These are phyloP conservation scores for Huiozyma sinensis DNA, from an alignment of 805 yeast genomes.

Conservation along the genomic window DNA sequence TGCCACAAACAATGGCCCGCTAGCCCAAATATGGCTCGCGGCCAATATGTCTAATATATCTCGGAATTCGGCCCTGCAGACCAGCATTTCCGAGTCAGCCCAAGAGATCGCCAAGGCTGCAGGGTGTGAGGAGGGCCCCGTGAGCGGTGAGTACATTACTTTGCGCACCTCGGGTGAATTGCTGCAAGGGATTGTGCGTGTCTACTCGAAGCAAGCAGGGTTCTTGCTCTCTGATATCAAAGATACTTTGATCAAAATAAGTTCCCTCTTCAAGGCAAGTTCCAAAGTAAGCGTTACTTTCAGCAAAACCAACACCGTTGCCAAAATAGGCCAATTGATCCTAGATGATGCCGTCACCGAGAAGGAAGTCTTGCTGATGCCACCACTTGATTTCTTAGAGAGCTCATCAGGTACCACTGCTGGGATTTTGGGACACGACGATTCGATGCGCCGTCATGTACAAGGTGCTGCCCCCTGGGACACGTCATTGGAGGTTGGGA, in stretches of 20 bases:
- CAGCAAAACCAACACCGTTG: slow-evolving; percentile 47
- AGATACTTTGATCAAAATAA: slow-evolving; percentile 61
- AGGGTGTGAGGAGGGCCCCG: slow-evolving; percentile 13
- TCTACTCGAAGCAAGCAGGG: slow-evolving; percentile 76
- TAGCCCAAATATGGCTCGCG: slow-evolving; percentile 88
- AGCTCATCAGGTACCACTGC: slow-evolving; percentile 8
- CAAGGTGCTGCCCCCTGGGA: slow-evolving; percentile 27
- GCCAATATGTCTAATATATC: slow-evolving; percentile 48
- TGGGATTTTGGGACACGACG: slow-evolving; percentile 12
- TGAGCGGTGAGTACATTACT: slow-evolving; percentile 49
- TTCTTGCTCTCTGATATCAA: slow-evolving; percentile 74
- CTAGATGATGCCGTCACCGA: slow-evolving; percentile 73
- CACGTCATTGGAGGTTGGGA: slow-evolving; percentile 25
- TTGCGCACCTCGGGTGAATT: slow-evolving; percentile 78
- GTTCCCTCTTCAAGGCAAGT: slow-evolving; percentile 47
- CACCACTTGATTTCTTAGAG: slow-evolving; percentile 35
- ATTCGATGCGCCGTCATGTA: slow-evolving; percentile 20
- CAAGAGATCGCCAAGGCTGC: slow-evolving; percentile 48
- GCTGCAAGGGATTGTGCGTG: slow-evolving; percentile 75
- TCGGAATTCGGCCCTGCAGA: slow-evolving; percentile 48
- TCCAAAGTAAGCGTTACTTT: slow-evolving; percentile 44
- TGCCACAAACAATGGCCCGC: slow-evolving; percentile 60
- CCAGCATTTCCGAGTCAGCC: slow-evolving; percentile 59
- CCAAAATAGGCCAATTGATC: slow-evolving; percentile 48
- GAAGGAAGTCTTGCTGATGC: slow-evolving; percentile 59